Base-by-base conservation (phyloP, 352 stramenopile species). In the Pythium scleroteichum region DNA sequence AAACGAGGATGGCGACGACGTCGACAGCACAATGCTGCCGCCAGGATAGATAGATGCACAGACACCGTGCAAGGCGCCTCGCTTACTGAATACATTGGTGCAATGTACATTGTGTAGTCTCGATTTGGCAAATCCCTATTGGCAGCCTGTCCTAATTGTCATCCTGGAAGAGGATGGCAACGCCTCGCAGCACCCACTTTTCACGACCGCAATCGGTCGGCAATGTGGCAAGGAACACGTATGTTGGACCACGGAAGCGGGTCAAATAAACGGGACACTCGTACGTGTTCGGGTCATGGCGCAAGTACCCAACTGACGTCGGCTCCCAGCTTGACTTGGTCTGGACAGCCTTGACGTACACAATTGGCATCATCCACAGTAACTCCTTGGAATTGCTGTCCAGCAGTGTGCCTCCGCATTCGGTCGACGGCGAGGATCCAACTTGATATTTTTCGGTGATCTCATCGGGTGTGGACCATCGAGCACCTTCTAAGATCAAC, bases 181-280 rank as follows among this genome's bases (percentile, higher is more conserved):
- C 96, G 53, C 93, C 95, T 33, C 91, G 92, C 14, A 98, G 69
- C 2, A 98, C 88, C 96, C 96, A 99, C 71, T 98, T 98, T 33
- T 95, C 87, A 48, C 88, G 75, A 20, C 81, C 84, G 50, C 82
- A 94, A 62, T 94, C 81, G 1, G 94, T 98, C 40, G 95, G 96
- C 22, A 99, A 72, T 41, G 96, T 99, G 8, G 95, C 94, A 35
- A 99, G 72, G 62, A 98, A 98, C 38, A 99, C 89, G 72, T 98
- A 99, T 24, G 94, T 99, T 53, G 96, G 92, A 2, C 96, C 95
- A 24, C 96, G 87, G 75, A 98, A 97, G n/a, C 89, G 96, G 12
- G 97, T 99, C 40, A 98, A 90, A 72, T 99, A 99, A 16, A 99
- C 91, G 9, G 97, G 97, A 44, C 90, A 97, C 73, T 99, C 94